Base-by-base conservation (phyloP, 1,284 basidiomycete genomes). In the Cutaneotrichosporon sp. region DNA sequence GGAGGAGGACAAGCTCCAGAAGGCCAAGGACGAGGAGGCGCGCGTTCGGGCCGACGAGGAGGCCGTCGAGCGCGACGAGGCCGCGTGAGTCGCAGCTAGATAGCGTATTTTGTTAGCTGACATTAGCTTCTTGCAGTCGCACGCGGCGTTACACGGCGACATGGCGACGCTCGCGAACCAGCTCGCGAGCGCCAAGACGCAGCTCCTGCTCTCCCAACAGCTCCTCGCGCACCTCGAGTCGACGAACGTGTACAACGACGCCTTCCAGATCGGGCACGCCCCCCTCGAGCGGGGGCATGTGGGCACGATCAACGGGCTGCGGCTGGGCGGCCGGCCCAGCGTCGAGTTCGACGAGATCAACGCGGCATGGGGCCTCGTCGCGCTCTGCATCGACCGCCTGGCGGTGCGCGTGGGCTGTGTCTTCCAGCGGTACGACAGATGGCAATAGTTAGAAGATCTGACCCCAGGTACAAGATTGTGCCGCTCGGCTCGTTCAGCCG, bases 311-410 rank as follows among this genome's bases (percentile, higher is more conserved):
- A 99, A 99, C 73, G 94, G 94, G 1, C 83, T 99, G 16, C 85
- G 97, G 25, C 81, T 99, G 16, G 97, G 97, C 1, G 85, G 95
- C 63, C 86, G 95, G 11, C 88, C 72, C 0, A 69, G 91, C 85
- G 92, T 99, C 29, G 95, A 98, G 74, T 99, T 95, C 95, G 87
- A 91, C 6, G 97, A 99, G 80, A 95, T 99, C 78, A 99, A 99
- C 74, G 97, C 97, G 6, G 97, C 97, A 3, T 97, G 95, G 93
- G 97, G 97, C 0, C 91, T 98, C 73, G 92, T 93, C 0, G 83
- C 95, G n/a, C 82, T 99, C 22, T 83, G 98, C 56, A 82, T 99
- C 16, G 91, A 95, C 70, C 93, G 93, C 5, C 86, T 99, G 55
- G 91, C 92, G 4, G 84, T 89, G 60, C 95, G 95, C 76, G 85